Evolutionary conservation across 495 filamentous ascomycete genomes (phyloP).

Genomic region (Tuber brumale): DNA sequence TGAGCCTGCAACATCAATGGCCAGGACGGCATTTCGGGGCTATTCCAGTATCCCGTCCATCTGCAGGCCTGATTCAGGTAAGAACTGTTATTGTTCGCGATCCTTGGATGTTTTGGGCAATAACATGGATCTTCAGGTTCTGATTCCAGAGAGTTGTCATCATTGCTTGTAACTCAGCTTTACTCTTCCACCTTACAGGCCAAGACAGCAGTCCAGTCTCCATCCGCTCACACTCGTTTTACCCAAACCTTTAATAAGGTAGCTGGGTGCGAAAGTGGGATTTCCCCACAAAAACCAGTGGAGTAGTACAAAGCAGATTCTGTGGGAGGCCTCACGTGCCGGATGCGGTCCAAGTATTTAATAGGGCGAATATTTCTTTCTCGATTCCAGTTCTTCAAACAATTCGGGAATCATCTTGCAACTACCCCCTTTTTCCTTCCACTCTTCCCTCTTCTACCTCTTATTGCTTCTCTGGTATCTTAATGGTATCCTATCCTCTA

Average conservation of each 20-base stretch:
- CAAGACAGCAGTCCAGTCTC: neutral
- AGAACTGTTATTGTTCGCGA: neutral
- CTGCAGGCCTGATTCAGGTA: neutral
- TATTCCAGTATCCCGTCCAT: neutral
- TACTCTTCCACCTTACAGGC: too few relatives aligned
- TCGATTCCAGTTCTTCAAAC: neutral
- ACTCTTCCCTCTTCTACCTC: neutral
- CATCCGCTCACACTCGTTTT: neutral
- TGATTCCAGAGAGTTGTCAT: neutral
- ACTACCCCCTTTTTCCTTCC: neutral
- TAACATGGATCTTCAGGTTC: neutral
- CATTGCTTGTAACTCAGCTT: too few relatives aligned
- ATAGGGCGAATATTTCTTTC: neutral
- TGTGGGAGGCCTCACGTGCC: neutral
- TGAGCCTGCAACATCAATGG: neutral
- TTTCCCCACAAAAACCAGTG: neutral
- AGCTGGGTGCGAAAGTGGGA: neutral
- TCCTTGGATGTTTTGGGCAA: neutral
- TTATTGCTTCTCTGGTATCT: neutral
- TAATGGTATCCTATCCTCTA: neutral
- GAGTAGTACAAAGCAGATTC: neutral
- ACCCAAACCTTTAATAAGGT: too few relatives aligned
- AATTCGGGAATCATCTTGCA: neutral
- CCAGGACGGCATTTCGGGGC: neutral
- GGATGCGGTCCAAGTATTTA: neutral